Evolutionary conservation across 1,139 yeast species (phyloP).

Genomic region (Nakaseomyces bracarensis): DNA sequence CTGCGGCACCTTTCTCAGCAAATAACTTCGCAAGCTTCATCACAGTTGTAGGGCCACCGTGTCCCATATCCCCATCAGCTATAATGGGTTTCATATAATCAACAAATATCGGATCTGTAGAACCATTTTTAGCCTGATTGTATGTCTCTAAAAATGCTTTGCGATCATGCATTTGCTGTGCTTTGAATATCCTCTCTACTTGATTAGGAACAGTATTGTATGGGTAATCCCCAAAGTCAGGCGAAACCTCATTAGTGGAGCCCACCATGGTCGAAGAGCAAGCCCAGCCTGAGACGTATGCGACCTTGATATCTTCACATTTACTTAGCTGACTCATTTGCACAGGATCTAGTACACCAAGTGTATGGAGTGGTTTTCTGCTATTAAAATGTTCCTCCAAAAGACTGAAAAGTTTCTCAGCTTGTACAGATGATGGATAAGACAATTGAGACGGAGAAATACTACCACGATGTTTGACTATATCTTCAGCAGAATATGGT

Average conservation of each 20-base stretch:
- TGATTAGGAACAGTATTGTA: conserved; percentile 61
- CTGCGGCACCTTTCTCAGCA: conserved; percentile 61
- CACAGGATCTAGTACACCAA: conserved; percentile 57
- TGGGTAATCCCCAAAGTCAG: conserved; percentile 58
- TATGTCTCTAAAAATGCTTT: conserved; percentile 40
- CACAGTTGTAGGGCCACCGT: conserved; percentile 57
- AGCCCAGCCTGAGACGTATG: conserved; percentile 58
- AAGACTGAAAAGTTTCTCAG: conserved; percentile 42
- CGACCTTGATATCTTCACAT: conserved; percentile 43
- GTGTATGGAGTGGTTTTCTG: conserved; percentile 45
- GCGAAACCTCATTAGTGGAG: conserved; percentile 51
- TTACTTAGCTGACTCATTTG: conserved; percentile 50
- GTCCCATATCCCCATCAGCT: conserved; percentile 64
- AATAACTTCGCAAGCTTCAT: conserved; percentile 56
- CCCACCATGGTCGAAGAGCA: conserved; percentile 45
- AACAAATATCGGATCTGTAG: too few species aligned
- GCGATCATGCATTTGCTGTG: conserved; percentile 51
- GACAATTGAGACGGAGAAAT: conserved; percentile 31
- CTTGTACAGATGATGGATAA: conserved; percentile 49
- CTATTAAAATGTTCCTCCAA: conserved; percentile 38
- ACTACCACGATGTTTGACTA: conserved; percentile 47
- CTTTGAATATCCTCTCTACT: conserved; percentile 51
- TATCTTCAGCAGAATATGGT: conserved; percentile 46
- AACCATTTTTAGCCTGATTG: conserved; percentile 18
- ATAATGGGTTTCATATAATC: conserved; percentile 55